These are phyloP conservation scores for Pythium coloratum DNA, from an alignment of 352 stramenopile species.

Conservation along the genomic window DNA sequence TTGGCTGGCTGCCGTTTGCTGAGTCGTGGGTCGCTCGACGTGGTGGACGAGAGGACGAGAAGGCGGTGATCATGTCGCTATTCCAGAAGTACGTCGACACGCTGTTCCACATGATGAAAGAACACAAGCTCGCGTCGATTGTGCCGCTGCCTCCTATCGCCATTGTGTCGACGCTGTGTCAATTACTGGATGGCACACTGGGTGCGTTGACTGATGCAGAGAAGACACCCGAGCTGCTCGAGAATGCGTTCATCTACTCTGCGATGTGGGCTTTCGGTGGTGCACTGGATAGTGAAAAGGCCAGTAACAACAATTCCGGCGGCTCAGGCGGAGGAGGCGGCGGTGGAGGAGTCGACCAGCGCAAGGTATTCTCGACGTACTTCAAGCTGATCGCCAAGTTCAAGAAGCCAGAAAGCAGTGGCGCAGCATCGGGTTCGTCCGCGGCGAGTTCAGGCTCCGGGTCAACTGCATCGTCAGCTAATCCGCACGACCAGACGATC, in stretches of 20 bases:
- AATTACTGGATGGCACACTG: slow-evolving; percentile 93
- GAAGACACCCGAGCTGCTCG: slow-evolving; percentile 85
- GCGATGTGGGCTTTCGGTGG: slow-evolving; percentile 96
- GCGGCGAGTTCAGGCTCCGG: not conserved
- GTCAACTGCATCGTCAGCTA: not conserved
- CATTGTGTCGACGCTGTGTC: slow-evolving; percentile 90
- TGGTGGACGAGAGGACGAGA: slow-evolving; percentile 73
- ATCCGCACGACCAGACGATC: slow-evolving; percentile 33
- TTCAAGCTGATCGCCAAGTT: slow-evolving; percentile 79
- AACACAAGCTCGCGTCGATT: slow-evolving; percentile 60
- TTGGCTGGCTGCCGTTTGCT: slow-evolving; percentile 93
- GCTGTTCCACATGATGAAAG: slow-evolving; percentile 69
- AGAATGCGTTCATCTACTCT: slow-evolving; percentile 95
- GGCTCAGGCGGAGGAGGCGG: slow-evolving; percentile 6
- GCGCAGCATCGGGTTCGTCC: not conserved
- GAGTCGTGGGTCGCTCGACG: slow-evolving; percentile 88
- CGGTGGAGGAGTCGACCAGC: slow-evolving; percentile 34
- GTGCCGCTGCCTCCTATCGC: slow-evolving; percentile 57
- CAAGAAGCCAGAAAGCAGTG: slow-evolving; percentile 35
- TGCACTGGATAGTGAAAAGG: slow-evolving; percentile 87
- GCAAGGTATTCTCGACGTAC: slow-evolving; percentile 52
- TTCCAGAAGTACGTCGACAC: slow-evolving; percentile 95
- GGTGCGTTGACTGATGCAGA: slow-evolving; percentile 70
- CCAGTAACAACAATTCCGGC: slow-evolving; percentile 9
- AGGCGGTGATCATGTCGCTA: slow-evolving; percentile 77